Conservation (phyloP, 2,329 filamentous ascomycete species). For the Knufia petricola region DNA sequence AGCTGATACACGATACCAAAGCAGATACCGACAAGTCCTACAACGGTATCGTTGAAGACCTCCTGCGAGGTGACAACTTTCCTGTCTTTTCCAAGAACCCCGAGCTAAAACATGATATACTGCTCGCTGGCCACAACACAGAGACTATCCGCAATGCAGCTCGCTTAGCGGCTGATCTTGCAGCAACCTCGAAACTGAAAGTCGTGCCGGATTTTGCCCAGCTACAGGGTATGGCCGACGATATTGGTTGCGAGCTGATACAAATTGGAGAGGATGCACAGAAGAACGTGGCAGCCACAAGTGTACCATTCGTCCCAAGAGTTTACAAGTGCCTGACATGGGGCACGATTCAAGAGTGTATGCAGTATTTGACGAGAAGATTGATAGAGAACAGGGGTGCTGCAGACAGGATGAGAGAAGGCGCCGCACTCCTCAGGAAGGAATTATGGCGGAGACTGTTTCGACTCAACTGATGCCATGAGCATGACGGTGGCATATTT, state of each 20-base stretch:
- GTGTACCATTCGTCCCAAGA: slow-evolving; percentile 32
- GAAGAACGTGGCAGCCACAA: no score
- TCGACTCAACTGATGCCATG: neutral
- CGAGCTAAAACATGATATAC: slow-evolving; percentile 38
- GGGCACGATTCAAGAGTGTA: slow-evolving; percentile 50
- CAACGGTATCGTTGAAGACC: slow-evolving; percentile 45
- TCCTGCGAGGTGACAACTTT: slow-evolving; percentile 41
- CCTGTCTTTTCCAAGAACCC: slow-evolving; percentile 29
- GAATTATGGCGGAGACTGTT: slow-evolving; percentile 43
- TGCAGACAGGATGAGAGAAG: slow-evolving; percentile 52
- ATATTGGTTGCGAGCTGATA: slow-evolving; percentile 56
- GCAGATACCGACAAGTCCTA: slow-evolving; percentile 43
- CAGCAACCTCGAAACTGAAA: slow-evolving; percentile 29
- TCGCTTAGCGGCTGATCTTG: slow-evolving; percentile 35
- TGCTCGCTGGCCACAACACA: slow-evolving; percentile 53
- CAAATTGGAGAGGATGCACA: slow-evolving; percentile 22
- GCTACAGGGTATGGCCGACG: slow-evolving; percentile 91
- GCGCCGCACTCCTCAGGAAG: slow-evolving; percentile 52
- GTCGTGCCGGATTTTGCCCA: slow-evolving; percentile 58
- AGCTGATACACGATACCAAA: slow-evolving; percentile 38
- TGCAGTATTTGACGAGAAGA: slow-evolving; percentile 53
- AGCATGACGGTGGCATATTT: neutral
- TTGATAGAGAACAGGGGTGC: slow-evolving; percentile 68
- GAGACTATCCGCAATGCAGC: slow-evolving; percentile 45
- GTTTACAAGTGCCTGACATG: slow-evolving; percentile 53